Base-by-base conservation (phyloP, 345 rosid species). In the Citrus unshiu region DNA sequence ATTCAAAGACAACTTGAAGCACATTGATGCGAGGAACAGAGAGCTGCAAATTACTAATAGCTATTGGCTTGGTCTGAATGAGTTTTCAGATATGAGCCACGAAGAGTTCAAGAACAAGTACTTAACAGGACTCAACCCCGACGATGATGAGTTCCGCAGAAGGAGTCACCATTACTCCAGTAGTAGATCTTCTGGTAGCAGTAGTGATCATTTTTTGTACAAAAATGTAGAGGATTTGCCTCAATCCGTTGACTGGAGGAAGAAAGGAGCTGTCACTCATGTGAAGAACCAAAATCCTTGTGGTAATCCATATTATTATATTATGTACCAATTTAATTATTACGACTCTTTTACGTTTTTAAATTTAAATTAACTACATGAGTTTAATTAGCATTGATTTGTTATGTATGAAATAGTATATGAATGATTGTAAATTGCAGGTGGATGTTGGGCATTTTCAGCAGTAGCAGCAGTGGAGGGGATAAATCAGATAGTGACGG, bases 381-480 rank as follows among this genome's bases (percentile, higher is more conserved):
- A 0, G 46, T 9, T 40, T 2, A 40, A 40, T 40, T 40, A 40
- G 1, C 0, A 9, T 40, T 40, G 46, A 40, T 40, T 40, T 40
- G 4, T 40, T 40, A 40, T 40, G 0, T 0, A 9, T 40, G 46
- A 40, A 40, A 40, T 4, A 40, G 46, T 2, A 9, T 0, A 40
- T 40, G 46, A 40, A 40, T 40, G 46, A 40, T 9, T 40, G 10
- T 4, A 40, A 59, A 22, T 22, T 57, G 61, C 90, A 90, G 97
- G 98, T 78, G 92, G 98, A 79, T 95, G 97, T 78, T 93, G 98
- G 98, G 98, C 97, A 10, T 95, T 95, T 84, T 95, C 97, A 9
- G 87, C 97, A 0, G 85, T 93, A 0, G 95, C 98, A 5, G 93
- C 97, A 4, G 95, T 95, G 77, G 97, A 95, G 74, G 97, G 97